Base-by-base conservation (phyloP, 139 green algal species). In the Chara braunii region DNA sequence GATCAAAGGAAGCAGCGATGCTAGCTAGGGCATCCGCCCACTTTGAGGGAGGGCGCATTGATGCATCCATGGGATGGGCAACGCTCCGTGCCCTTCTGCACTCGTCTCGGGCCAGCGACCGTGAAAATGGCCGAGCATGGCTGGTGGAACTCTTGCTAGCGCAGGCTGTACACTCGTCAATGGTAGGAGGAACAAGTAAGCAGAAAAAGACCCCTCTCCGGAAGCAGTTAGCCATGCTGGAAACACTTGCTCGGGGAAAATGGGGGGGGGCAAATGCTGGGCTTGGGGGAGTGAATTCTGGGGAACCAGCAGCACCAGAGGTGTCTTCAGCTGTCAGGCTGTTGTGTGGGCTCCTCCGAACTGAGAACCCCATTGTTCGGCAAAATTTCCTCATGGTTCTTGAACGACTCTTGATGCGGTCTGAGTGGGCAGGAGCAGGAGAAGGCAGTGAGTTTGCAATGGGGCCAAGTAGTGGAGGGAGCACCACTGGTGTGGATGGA, bases 11-110 rank as follows among this genome's bases (percentile, higher is more conserved):
- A 40, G 1, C 30, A n/a, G 8, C 54, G 5, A n/a, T n/a, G n/a
- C n/a, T n/a, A n/a, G n/a, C n/a, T n/a, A n/a, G n/a, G n/a, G n/a
- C n/a, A n/a, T n/a, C n/a, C n/a, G n/a, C n/a, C n/a, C n/a, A n/a
- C n/a, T n/a, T n/a, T n/a, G n/a, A n/a, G n/a, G n/a, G n/a, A n/a
- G n/a, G n/a, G n/a, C n/a, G n/a, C n/a, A n/a, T n/a, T n/a, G n/a
- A n/a, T n/a, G n/a, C n/a, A n/a, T n/a, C 40, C 40, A 48, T 18
- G 40, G 65, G 55, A 26, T 74, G 65, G 65, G 14, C 22, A 26
- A 62, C 57, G 2, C 65, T 74, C 14, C 29, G 43, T 0, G 35
- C 55, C 31, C 56, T 74, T 12, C 45, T 74, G 32, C 65, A 70
- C 57, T 74, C 65, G 26, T 12, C 28, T 35, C 65, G 65, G 23